Conservation (phyloP, 805 yeast species). For the Kodamaea leandrae region DNA sequence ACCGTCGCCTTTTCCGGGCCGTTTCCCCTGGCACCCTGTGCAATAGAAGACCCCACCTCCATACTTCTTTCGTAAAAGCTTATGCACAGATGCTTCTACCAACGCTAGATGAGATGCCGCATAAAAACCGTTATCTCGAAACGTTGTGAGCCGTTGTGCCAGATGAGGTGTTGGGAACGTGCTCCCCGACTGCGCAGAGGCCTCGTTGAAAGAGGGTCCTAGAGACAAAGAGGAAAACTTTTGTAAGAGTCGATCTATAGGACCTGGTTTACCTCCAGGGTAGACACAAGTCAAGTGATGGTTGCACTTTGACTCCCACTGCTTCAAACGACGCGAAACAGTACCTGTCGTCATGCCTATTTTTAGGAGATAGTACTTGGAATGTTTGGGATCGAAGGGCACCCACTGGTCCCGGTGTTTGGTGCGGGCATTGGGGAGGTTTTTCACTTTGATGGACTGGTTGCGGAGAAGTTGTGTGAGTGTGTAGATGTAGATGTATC, state of each 20-base stretch:
- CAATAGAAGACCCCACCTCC: conserved; percentile 52
- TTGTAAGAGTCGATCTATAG: conserved; percentile 7
- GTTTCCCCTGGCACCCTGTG: conserved; percentile 36
- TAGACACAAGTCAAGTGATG: conserved; percentile 40
- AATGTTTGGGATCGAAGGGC: conserved; percentile 35
- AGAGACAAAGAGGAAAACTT: not conserved
- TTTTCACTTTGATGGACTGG: conserved; percentile 31
- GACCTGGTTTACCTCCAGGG: conserved; percentile 26
- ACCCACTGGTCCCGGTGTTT: conserved; percentile 26
- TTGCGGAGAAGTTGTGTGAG: conserved; percentile 37
- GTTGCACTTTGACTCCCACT: conserved; percentile 53
- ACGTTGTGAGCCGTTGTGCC: not conserved
- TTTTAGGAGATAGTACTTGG: conserved; percentile 43
- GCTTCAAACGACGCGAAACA: conserved; percentile 41
- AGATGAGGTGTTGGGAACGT: conserved; percentile 2
- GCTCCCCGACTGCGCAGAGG: conserved; percentile 9
- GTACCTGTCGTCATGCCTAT: conserved; percentile 53
- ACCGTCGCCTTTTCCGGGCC: conserved; percentile 1
- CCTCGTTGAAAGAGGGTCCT: too few species aligned
- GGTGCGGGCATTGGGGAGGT: conserved; percentile 22
- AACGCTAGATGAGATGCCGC: conserved; percentile 24
- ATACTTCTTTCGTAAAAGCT: conserved; percentile 31
- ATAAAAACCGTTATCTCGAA: conserved; percentile 33
- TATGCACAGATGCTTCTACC: conserved; percentile 46
- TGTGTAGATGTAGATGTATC: conserved; percentile 49